Evolutionary conservation across 305 asterid genomes (phyloP).

Genomic region (Salvia sclarea): DNA sequence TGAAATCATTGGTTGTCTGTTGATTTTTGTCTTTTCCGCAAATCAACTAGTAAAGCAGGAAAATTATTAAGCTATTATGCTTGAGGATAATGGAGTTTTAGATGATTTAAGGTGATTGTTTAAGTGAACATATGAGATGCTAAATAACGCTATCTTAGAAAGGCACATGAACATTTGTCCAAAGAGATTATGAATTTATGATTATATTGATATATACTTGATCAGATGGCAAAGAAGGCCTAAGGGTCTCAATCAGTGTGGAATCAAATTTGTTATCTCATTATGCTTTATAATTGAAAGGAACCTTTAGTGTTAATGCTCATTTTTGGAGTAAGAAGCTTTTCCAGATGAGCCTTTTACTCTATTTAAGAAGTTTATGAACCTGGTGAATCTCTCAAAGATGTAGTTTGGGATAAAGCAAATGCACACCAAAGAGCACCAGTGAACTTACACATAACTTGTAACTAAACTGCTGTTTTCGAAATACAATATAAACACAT

Average conservation of each 20-base stretch:
- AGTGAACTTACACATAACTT: neutral
- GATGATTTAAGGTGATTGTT: too few species aligned
- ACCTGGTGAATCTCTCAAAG: neutral
- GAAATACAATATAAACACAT: neutral
- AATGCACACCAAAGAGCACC: neutral
- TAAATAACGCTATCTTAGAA: too few species aligned
- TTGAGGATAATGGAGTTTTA: too few species aligned
- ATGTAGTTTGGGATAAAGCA: neutral
- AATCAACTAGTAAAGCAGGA: too few species aligned
- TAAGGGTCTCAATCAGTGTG: neutral
- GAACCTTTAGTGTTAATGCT: neutral
- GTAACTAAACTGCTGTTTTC: neutral
- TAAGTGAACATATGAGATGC: too few species aligned
- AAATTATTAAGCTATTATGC: too few species aligned
- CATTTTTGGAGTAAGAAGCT: slow-evolving; percentile 1
- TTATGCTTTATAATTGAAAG: neutral
- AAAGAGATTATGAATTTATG: too few species aligned
- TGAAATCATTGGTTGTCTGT: too few species aligned
- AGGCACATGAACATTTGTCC: too few species aligned
- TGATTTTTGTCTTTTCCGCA: too few species aligned
- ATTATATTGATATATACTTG: too few species aligned
- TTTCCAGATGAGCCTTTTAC: neutral
- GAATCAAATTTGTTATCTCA: neutral
- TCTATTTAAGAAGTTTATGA: neutral
- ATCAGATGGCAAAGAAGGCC: neutral